Evolutionary conservation across 352 stramenopile genomes (phyloP), one percentile per base, ranked within the genome.

Genomic region (Pythium periplocum): DNA sequence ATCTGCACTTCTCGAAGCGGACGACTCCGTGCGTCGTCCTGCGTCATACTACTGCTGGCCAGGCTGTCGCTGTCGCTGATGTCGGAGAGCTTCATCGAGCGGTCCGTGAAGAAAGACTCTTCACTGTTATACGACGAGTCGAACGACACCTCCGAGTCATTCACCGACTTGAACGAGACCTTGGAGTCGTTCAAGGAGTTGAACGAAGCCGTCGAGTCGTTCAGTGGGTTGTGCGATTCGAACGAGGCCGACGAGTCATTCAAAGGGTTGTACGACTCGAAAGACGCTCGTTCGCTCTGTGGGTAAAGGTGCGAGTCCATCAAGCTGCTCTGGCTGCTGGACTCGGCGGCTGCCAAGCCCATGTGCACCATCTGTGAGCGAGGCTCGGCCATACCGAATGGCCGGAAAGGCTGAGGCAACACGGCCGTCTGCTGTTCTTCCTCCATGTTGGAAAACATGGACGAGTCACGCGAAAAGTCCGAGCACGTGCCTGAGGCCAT

Each of bases 291-390:
- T 41, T 34, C 3, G 39, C 46, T 6, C 46, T 41, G 6, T 39
- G 32, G 36, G 26, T 26, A 26, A 26, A 26, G 17, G 17, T 26
- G 17, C 17, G 17, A 26, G 17, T 26, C 17, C 17, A 26, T 51
- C 11, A n/a, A 31, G 39, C 46, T 32, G 9, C 46, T 12, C 5
- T 51, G 32, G 34, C 32, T 34, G 36, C 46, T 6, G 46, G 46
- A 12, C 17, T 26, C 17, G 17, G 26, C 46, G 10, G 46, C 33
- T 6, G 45, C 45, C 8, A 53, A 4, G 12, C 53, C 46, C 39
- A 60, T 53, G 6, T 54, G 45, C 2, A 54, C 45, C 45, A 44
- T 44, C 5, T 45, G 48, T 0, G 45, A 60, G 4, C 53, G 45
- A 11, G 53, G 47, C 39, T 54, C 45, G 26, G 53, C 40, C 17